Conservation (phyloP, 371 early-diverging fungal genomes). For the Mortierella sp. region DNA sequence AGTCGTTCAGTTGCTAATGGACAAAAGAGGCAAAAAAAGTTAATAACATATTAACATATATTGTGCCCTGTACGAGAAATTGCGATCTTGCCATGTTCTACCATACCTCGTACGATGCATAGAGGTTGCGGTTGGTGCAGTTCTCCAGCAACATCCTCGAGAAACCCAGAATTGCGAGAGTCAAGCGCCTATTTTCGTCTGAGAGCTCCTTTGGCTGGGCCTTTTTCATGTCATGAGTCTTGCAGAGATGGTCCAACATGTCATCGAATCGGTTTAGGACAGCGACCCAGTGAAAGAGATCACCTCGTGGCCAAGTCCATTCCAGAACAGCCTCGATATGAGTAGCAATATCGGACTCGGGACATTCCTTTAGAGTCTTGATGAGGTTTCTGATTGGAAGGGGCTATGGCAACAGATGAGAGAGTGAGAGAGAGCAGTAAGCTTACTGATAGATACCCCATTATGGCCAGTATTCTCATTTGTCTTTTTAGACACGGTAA, state of each 20-base stretch:
- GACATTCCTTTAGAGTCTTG: slow-evolving; percentile 62
- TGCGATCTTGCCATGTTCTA: background rate
- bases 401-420: slow-evolving; percentile 55
- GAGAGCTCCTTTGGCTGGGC: slow-evolving; percentile 73
- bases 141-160: slow-evolving; percentile 89
- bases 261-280: slow-evolving; percentile 93
- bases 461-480: no score
- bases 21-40: background rate
- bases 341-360: slow-evolving; percentile 66
- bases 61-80: background rate
- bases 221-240: slow-evolving; percentile 70
- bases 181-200: slow-evolving; percentile 58
- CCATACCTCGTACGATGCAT: slow-evolving; percentile 90
- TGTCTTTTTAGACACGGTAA: no score
- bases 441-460: no score
- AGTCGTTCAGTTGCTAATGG: slow-evolving; percentile 72
- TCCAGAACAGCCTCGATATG: slow-evolving; percentile 61
- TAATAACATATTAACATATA: no score
- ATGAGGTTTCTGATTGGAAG: slow-evolving; percentile 65
- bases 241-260: slow-evolving; percentile 76
- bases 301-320: slow-evolving; percentile 89
- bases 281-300: slow-evolving; percentile 93
- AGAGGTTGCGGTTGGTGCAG: slow-evolving; percentile 94
- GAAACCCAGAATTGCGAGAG: slow-evolving; percentile 80
- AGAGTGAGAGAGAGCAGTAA: background rate